phyloP scores from a whole-genome alignment of 225 moss, liverwort and hornwort species.

The Polytrichum formosum region DNA sequence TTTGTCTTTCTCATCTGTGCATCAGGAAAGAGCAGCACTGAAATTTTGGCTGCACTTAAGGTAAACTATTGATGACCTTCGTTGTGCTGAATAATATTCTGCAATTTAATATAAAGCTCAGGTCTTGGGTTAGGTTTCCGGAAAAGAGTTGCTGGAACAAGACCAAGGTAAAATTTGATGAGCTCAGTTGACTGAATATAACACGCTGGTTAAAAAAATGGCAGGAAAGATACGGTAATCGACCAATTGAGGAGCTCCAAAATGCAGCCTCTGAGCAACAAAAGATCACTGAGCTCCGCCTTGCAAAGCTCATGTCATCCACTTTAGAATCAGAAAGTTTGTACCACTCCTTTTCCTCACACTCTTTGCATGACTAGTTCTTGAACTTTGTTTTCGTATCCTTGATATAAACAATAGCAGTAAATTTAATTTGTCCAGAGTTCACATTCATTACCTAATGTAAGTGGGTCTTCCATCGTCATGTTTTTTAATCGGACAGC shows the following conservation, averaged over 20 bases:
- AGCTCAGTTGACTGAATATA: too few species aligned
- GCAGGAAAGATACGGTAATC: conserved; percentile 71
- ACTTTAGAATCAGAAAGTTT: conserved; percentile 18
- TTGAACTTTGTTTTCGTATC: too few species aligned
- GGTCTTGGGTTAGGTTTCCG: too few species aligned
- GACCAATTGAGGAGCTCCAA: conserved; percentile 70
- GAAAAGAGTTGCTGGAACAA: too few species aligned
- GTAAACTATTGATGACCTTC: conserved; percentile 16
- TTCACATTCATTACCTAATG: too few species aligned
- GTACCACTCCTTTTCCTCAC: not conserved
- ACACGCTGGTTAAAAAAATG: not conserved
- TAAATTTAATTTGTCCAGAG: too few species aligned
- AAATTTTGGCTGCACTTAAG: conserved; percentile 77
- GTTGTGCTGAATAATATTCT: too few species aligned
- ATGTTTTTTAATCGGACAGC: too few species aligned
- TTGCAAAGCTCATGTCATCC: conserved; percentile 52
- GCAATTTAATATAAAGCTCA: too few species aligned
- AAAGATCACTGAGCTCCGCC: conserved; percentile 87
- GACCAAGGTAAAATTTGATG: too few species aligned
- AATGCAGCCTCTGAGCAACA: conserved; percentile 92
- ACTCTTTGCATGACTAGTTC: not conserved
- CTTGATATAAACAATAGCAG: too few species aligned
- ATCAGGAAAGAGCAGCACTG: conserved; percentile 75
- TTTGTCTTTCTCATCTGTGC: conserved; percentile 93
- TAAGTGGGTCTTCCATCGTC: too few species aligned